phyloP scores from a whole-genome alignment of 352 stramenopile species.

The Thalassiosira exigua region DNA sequence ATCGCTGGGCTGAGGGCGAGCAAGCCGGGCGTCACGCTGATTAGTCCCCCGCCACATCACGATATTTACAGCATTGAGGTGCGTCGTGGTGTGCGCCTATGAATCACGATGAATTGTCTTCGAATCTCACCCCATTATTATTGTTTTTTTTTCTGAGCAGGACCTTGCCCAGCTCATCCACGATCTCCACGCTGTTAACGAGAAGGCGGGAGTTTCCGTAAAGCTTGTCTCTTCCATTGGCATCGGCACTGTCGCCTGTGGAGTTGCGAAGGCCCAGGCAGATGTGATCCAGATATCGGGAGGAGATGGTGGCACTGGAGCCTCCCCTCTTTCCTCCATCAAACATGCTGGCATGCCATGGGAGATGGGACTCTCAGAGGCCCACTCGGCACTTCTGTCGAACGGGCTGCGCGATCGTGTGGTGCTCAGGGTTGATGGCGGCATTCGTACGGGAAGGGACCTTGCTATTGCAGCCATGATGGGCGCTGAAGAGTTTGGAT shows the following conservation, averaged over 20 bases:
- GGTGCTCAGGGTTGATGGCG: constrained; percentile 86
- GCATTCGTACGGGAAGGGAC: constrained; percentile 88
- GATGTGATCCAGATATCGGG: constrained; percentile 90
- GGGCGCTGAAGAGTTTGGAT: constrained; percentile 89
- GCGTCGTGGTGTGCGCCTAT: constrained; percentile 13
- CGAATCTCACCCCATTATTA: background rate
- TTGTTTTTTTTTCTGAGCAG: constrained; percentile 29
- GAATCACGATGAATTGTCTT: background rate
- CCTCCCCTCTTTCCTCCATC: constrained; percentile 88
- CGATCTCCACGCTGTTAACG: constrained; percentile 89
- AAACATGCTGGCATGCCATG: constrained; percentile 88
- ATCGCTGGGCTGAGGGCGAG: constrained; percentile 86
- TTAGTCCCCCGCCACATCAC: constrained; percentile 90
- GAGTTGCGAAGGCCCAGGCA: constrained; percentile 88
- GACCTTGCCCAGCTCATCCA: constrained; percentile 91
- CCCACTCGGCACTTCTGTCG: constrained; percentile 85
- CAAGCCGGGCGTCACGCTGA: constrained; percentile 88
- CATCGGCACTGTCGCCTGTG: constrained; percentile 89
- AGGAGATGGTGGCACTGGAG: constrained; percentile 88
- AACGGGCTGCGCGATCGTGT: constrained; percentile 87
- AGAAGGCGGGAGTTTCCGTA: constrained; percentile 87
- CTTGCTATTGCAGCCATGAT: constrained; percentile 87
- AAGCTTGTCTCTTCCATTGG: constrained; percentile 90
- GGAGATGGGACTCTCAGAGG: constrained; percentile 88
- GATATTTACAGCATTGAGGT: constrained; percentile 91